Evolutionary conservation across 495 filamentous ascomycete species (phyloP).

Genomic region (Penicillium flavigenum): DNA sequence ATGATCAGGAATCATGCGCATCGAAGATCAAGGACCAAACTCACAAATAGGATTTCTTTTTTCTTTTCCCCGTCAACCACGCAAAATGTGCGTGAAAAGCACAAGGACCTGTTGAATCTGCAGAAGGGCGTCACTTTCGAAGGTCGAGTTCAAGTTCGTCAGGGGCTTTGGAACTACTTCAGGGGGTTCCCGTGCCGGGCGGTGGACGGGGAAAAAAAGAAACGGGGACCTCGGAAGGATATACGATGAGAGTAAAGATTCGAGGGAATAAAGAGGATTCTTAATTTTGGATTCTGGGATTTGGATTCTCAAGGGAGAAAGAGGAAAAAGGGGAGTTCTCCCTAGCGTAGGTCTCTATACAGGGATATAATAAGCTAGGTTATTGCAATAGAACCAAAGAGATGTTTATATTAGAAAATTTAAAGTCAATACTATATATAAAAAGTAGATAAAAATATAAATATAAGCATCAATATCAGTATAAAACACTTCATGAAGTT

Average conservation of each 20-base stretch:
- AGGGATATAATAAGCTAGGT: not conserved
- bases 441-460: too few species aligned
- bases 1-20: slow-evolving; percentile 5
- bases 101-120: not conserved
- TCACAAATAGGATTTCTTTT: not conserved
- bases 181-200: slow-evolving; percentile 12
- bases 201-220: slow-evolving; percentile 7
- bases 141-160: too few species aligned
- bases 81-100: not conserved
- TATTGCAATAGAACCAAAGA: too few species aligned
- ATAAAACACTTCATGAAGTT: not conserved
- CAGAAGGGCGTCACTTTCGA: not conserved
- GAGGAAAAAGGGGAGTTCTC: not conserved
- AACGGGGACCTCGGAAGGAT: slow-evolving; percentile 9
- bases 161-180: slow-evolving; percentile 3
- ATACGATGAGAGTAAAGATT: not conserved
- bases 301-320: not conserved
- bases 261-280: not conserved
- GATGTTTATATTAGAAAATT: not conserved
- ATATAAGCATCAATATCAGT: too few species aligned
- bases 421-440: not conserved
- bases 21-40: not conserved
- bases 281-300: not conserved
- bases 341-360: slow-evolving; percentile 3
- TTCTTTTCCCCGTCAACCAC: not conserved